Evolutionary conservation across 164 flowering plant species (phyloP).

Genomic region (Aristolochia fimbriata): DNA sequence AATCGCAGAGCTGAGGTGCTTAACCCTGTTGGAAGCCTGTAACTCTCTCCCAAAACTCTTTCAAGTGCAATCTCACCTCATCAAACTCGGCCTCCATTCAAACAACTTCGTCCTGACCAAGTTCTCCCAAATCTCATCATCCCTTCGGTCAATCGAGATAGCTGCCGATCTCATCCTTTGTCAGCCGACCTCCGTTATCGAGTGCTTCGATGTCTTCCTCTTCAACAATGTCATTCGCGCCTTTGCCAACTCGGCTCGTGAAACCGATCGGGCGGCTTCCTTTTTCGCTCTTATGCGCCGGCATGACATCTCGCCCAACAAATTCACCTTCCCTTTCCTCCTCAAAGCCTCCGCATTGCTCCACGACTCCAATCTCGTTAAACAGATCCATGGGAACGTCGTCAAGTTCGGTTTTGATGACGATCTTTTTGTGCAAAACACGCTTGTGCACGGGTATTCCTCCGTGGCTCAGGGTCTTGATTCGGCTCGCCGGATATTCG

Average conservation of each 20-base stretch:
- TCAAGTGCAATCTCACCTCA: constrained; percentile 12
- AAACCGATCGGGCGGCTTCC: neutral
- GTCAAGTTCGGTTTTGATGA: constrained; percentile 8
- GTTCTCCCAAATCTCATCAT: constrained; percentile 4
- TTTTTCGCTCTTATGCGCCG: constrained; percentile 9
- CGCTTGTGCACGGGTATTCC: constrained; percentile 12
- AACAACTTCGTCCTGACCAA: constrained; percentile 14
- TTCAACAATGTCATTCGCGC: constrained; percentile 17
- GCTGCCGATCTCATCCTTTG: constrained; percentile 6
- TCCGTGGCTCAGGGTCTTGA: constrained; percentile 4
- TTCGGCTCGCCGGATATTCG: constrained; percentile 9
- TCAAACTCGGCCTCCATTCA: constrained; percentile 9
- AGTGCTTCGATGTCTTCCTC: constrained; percentile 9
- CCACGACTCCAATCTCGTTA: constrained; percentile 6
- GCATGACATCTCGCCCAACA: constrained; percentile 7
- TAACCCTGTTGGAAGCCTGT: constrained; percentile 9
- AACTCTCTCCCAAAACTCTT: constrained; percentile 7
- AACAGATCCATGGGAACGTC: constrained; percentile 8
- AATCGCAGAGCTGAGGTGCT: constrained; percentile 12
- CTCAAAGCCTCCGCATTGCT: constrained; percentile 15
- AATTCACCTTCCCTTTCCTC: constrained; percentile 16
- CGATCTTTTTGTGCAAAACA: constrained; percentile 11
- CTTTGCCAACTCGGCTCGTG: neutral
- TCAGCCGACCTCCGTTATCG: neutral
- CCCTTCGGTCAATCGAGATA: constrained; percentile 3